Evolutionary conservation across 768 basidiomycete species (phyloP).

Genomic region (Scleroderma bovista): DNA sequence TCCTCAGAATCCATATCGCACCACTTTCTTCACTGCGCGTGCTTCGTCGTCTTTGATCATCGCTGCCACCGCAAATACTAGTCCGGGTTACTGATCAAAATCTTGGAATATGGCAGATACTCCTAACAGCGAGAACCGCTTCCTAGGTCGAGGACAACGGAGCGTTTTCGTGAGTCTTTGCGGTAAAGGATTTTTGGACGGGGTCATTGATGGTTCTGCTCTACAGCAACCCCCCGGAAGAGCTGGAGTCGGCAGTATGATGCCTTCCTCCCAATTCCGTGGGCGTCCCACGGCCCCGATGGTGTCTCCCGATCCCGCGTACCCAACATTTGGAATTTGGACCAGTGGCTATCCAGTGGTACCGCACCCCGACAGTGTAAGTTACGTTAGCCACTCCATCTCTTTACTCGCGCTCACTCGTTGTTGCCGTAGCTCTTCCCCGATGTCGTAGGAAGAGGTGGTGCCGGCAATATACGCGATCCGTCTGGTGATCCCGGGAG

Average conservation of each 20-base stretch:
- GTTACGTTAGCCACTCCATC: conserved; percentile 6
- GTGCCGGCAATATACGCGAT: conserved; percentile 80
- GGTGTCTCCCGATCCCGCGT: conserved; percentile 57
- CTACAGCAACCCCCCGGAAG: conserved; percentile 54
- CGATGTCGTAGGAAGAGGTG: conserved; percentile 81
- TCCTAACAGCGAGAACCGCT: conserved; percentile 33
- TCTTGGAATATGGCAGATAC: conserved; percentile 21
- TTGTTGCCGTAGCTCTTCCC: conserved; percentile 28
- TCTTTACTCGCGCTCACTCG: background rate
- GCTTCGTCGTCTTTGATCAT: too few relatives aligned
- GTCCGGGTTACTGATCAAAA: too few relatives aligned
- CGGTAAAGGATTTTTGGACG: background rate
- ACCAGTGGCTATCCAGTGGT: conserved; percentile 47
- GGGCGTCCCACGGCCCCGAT: conserved; percentile 43
- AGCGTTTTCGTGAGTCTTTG: conserved; percentile 45
- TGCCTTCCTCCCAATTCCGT: conserved; percentile 40
- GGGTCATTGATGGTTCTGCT: background rate
- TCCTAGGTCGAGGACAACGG: conserved; percentile 53
- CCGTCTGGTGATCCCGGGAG: conserved; percentile 51
- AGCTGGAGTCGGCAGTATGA: conserved; percentile 67
- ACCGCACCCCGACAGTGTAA: conserved; percentile 33
- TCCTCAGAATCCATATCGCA: background rate
- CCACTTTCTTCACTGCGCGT: too few relatives aligned
- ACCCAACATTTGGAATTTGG: too few relatives aligned
- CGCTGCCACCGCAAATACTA: too few relatives aligned